Evolutionary conservation across 2,329 filamentous ascomycete species (phyloP).

Genomic region (Claviceps africana): DNA sequence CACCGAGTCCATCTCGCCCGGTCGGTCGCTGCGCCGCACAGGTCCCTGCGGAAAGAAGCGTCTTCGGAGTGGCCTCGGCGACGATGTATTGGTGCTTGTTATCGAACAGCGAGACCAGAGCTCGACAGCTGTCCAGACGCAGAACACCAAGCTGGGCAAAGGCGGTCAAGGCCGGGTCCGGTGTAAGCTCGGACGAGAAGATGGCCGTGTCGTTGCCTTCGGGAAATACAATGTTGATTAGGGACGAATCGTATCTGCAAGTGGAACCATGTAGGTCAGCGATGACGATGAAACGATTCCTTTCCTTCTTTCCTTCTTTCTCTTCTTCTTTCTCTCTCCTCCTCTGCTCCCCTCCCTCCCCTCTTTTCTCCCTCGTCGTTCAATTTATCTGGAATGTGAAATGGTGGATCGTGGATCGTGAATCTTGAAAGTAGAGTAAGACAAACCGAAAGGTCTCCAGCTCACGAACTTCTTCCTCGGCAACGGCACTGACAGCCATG

Average conservation of each 20-base stretch:
- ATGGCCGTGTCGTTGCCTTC: background rate
- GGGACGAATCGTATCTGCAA: conserved; percentile 4
- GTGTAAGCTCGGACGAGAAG: conserved; percentile 5
- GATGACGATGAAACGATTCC: background rate
- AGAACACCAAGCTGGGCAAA: conserved; percentile 35
- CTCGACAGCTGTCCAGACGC: conserved; percentile 26
- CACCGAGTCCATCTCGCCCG: conserved; percentile 1
- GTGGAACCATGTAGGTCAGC: background rate
- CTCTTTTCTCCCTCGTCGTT: background rate
- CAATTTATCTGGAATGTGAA: background rate
- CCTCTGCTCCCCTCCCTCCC: background rate
- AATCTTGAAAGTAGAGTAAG: background rate
- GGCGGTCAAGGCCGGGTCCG: conserved; percentile 29
- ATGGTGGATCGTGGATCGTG: background rate
- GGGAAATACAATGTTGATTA: conserved; percentile 3
- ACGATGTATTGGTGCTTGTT: conserved; percentile 32
- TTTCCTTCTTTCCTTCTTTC: background rate
- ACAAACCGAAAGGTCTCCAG: conserved; percentile 4
- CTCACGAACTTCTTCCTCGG: conserved; percentile 5
- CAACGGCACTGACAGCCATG: background rate
- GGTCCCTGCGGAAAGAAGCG: conserved; percentile 18
- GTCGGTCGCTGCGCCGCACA: conserved; percentile 1
- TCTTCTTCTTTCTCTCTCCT: background rate
- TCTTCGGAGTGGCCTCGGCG: conserved; percentile 32
- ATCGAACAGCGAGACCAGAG: conserved; percentile 38